A percentile compares a stretch with the other conserved stretches of the same genome.
Evolutionary conservation across 192 early-diverging fungal genomes (phyloP).

Genomic region (Gonapodya sp.): DNA sequence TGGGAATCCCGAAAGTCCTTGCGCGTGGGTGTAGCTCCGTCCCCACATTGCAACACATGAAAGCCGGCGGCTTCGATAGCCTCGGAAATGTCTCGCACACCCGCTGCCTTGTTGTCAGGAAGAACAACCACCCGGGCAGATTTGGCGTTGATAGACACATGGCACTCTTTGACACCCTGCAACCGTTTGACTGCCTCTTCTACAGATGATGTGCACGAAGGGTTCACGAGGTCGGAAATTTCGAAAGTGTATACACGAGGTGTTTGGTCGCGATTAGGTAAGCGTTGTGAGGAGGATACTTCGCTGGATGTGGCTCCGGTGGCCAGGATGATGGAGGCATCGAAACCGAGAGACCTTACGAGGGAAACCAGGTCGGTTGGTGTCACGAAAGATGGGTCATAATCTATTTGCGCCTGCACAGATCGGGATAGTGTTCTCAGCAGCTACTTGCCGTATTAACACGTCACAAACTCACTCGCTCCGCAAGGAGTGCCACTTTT

Average conservation of each 20-base stretch:
- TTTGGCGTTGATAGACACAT: conserved; percentile 72
- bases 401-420: conserved; percentile 61
- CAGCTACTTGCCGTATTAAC: too few relatives aligned
- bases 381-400: conserved; percentile 35
- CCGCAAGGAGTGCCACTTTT: conserved; percentile 76
- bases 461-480: conserved; percentile 39
- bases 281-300: not conserved
- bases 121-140: conserved; percentile 48
- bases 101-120: not conserved
- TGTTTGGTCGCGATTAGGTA: not conserved
- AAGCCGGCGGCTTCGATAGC: not conserved
- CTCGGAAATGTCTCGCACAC: not conserved
- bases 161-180: conserved; percentile 45
- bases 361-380: conserved; percentile 43
- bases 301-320: too few relatives aligned
- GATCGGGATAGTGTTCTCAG: too few relatives aligned
- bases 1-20: too few relatives aligned
- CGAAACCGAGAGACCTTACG: conserved; percentile 66
- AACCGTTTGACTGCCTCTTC: conserved; percentile 53
- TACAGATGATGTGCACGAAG: conserved; percentile 66
- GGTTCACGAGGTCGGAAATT: conserved; percentile 92
- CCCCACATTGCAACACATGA: not conserved
- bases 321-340: conserved; percentile 46
- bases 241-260: conserved; percentile 54
- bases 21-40: not conserved